These are phyloP conservation scores for Solanum bukasovii DNA, from an alignment of 257 asterid species.

Conservation along the genomic window DNA sequence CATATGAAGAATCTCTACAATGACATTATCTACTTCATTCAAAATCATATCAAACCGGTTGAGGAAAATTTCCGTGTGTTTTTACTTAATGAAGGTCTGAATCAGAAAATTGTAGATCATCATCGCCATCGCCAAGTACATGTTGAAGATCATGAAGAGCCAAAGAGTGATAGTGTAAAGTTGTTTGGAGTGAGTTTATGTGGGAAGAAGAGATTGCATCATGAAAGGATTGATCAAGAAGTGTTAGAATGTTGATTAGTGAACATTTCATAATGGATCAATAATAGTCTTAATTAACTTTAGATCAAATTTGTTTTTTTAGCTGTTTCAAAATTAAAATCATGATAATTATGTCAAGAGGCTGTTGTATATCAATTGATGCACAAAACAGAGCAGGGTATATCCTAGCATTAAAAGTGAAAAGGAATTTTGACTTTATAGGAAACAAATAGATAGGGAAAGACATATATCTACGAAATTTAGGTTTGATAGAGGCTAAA, in stretches of 20 bases:
- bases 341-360: background rate
- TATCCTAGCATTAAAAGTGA: too few relatives aligned
- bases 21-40: conserved; percentile 78
- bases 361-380: background rate
- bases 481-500: too few relatives aligned
- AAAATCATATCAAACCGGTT: conserved; percentile 73
- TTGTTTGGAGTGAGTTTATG: background rate
- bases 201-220: background rate
- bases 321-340: background rate
- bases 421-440: too few relatives aligned
- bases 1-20: conserved; percentile 82
- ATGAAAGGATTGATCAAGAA: background rate
- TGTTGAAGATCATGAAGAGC: background rate
- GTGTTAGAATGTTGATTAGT: background rate
- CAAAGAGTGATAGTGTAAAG: background rate
- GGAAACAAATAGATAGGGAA: too few relatives aligned
- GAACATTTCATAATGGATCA: background rate
- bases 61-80: conserved; percentile 1
- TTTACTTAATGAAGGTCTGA: background rate
- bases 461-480: too few relatives aligned
- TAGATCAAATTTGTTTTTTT: too few relatives aligned
- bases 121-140: background rate
- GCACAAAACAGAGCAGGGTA: background rate
- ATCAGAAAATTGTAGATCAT: background rate
- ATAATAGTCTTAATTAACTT: too few relatives aligned